Base-by-base conservation (phyloP, 768 basidiomycete species). In the Boletus rubescentipes region DNA sequence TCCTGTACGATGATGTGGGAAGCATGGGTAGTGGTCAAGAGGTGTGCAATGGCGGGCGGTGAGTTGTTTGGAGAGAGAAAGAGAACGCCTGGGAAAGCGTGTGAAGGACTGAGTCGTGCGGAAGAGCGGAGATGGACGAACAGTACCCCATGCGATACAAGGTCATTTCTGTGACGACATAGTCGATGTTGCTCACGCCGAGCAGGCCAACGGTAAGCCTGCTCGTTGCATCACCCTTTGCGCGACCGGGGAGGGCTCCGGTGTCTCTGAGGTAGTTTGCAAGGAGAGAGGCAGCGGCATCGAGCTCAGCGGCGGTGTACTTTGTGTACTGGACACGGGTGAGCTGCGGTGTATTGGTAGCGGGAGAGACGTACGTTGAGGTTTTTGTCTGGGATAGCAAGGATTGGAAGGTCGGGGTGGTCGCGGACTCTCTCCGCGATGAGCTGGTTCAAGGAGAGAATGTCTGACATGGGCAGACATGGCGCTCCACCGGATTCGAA, bases 51-150 rank as follows among this genome's bases (percentile, higher is more conserved):
- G 5, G 79, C 80, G 5, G 72, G 63, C 0, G 76, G 69, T 0
- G 79, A 79, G 61, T 80, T 81, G 56, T 77, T 72, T 5, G 75
- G 68, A 6, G 76, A 77, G 6, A 77, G 63, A 9, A 74, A 69
- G 36, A 75, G 73, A 1, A 70, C 64, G 10, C 57, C 58, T 67
- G 23, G 15, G n/a, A 34, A 18, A 48, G 1, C 11, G 16, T 23
- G 11, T 49, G 29, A 53, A 26, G 32, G 32, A 14, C 5, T 2
- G 43, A 8, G 10, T 2, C 6, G 5, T 9, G 9, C 8, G 18
- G 32, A 40, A 1, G 2, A 43, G 11, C 2, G 16, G 20, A 40
- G 16, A 48, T 2, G 23, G 16, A 65, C 66, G 46, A 35, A 67
- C 68, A 69, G 47, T 67, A 67, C 9, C 67, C 68, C 68, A 69